phyloP scores from a whole-genome alignment of 495 filamentous ascomycete genomes.

The Aspergillus indologenus region DNA sequence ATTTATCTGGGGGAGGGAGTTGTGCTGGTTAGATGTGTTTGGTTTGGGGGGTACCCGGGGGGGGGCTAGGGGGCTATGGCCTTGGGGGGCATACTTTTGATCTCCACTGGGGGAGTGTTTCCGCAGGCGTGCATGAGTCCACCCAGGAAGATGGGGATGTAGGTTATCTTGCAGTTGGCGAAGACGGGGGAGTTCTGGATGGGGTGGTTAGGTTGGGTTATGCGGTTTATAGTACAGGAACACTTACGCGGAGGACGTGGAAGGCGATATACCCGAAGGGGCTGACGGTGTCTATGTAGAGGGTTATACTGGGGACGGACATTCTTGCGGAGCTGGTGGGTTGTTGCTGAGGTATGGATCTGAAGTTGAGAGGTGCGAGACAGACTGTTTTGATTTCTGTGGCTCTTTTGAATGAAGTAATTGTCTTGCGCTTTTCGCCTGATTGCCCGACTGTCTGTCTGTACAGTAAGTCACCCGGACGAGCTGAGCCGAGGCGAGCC shows the following conservation, averaged over 20 bases:
- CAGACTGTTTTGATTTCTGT: no score
- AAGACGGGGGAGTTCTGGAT: conserved; percentile 61
- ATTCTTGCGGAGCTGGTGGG: conserved; percentile 25
- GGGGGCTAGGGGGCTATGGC: not conserved
- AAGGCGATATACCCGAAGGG: conserved; percentile 71
- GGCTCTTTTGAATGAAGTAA: no score
- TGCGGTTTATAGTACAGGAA: not conserved
- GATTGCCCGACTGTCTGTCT: no score
- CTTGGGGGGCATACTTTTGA: conserved; percentile 53
- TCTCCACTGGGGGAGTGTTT: conserved; percentile 60
- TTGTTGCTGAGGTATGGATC: not conserved
- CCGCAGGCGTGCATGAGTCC: conserved; percentile 65
- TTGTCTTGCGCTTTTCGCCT: no score
- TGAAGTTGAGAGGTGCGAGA: no score
- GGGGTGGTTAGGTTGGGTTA: conserved; percentile 1
- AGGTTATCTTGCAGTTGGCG: conserved; percentile 55
- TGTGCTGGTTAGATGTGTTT: not conserved
- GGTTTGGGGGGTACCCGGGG: no score
- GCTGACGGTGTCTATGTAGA: conserved; percentile 67
- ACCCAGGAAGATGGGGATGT: conserved; percentile 66
- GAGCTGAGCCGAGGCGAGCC: no score
- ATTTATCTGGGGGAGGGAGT: conserved; percentile 54
- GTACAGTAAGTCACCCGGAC: no score
- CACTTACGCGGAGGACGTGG: conserved; percentile 57
- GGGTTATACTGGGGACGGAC: conserved; percentile 56